phyloP scores from a whole-genome alignment of 768 basidiomycete genomes.

The Amanita pseudoporphyria region DNA sequence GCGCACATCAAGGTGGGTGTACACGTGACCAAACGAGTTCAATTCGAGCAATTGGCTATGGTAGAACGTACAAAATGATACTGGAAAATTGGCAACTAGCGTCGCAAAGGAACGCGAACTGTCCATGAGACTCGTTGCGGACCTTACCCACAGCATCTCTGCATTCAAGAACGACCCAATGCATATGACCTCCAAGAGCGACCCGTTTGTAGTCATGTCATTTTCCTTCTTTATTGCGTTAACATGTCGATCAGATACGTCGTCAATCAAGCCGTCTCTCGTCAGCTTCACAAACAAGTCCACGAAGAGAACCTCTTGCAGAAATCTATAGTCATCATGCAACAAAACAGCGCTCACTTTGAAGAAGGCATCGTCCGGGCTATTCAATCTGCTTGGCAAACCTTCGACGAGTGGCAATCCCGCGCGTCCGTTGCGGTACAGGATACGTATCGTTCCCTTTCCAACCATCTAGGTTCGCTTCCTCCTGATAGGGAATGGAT shows the following conservation, averaged over 20 bases:
- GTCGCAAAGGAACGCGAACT: constrained; percentile 93
- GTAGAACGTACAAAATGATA: constrained; percentile 91
- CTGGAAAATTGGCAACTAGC: constrained; percentile 80
- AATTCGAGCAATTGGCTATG: background rate
- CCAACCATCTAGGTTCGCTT: constrained; percentile 66
- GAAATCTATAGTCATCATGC: constrained; percentile 97
- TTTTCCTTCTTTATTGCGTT: no score
- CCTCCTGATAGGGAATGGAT: constrained; percentile 93
- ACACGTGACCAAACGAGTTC: background rate
- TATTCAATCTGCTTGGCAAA: constrained; percentile 94
- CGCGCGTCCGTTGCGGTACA: constrained; percentile 69
- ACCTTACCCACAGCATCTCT: constrained; percentile 81
- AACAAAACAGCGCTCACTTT: constrained; percentile 94
- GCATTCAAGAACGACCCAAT: constrained; percentile 94
- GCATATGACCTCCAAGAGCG: constrained; percentile 64
- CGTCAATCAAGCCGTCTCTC: constrained; percentile 62
- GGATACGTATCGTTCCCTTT: constrained; percentile 64
- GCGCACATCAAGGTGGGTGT: constrained; percentile 82
- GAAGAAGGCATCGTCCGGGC: constrained; percentile 94
- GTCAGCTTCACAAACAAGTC: constrained; percentile 85
- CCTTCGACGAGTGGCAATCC: constrained; percentile 89
- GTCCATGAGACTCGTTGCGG: constrained; percentile 77
- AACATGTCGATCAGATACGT: no score
- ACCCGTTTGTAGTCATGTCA: constrained; percentile 79
- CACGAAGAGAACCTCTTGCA: constrained; percentile 97